Percentiles rank a stretch among this genome's conserved stretches.
Conservation (phyloP, 2,329 filamentous ascomycete genomes). For the Ophiostoma australiae region DNA sequence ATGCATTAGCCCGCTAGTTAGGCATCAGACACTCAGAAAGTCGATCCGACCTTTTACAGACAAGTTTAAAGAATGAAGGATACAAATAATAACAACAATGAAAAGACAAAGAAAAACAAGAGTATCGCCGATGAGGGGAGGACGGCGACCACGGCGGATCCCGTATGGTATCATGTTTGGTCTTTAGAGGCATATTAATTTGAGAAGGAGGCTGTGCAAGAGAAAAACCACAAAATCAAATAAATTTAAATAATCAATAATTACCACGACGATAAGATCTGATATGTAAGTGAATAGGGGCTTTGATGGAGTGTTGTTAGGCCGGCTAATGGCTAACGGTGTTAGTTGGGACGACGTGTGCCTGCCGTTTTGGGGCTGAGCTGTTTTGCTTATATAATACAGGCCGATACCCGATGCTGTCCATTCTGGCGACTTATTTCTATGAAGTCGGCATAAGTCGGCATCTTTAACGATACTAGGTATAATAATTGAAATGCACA, state of each 20-base stretch:
- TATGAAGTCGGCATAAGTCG: no score
- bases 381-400: not conserved
- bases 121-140: not conserved
- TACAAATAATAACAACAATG: no score
- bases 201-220: slow-evolving; percentile 1
- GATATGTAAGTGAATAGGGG: not conserved
- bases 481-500: no score
- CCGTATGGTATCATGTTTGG: not conserved
- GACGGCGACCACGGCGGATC: not conserved
- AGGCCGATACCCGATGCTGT: not conserved
- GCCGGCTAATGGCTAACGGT: not conserved
- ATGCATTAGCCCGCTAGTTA: not conserved
- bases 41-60: no score
- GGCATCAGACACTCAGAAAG: not conserved
- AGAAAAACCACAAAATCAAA: no score
- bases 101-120: no score
- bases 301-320: not conserved
- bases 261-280: not conserved
- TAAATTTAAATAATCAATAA: not conserved
- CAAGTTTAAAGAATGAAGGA: no score
- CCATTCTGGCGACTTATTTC: no score
- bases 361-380: not conserved
- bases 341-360: not conserved
- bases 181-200: not conserved
- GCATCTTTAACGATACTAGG: no score